phyloP scores from a whole-genome alignment of 176 grass and related monocot species.

The Raddia guianensis region DNA sequence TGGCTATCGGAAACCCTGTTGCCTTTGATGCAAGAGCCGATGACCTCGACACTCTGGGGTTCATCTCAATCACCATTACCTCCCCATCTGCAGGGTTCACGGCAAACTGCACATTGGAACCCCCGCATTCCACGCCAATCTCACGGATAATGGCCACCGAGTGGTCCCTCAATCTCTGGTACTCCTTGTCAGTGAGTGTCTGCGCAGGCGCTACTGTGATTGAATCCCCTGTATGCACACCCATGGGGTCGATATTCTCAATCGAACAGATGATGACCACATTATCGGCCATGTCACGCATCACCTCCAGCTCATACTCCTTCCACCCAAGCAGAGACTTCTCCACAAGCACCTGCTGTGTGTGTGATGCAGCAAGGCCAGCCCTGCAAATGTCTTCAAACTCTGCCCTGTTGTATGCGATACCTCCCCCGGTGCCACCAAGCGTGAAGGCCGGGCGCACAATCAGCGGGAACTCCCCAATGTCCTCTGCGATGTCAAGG shows the following conservation, averaged over 20 bases:
- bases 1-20: constrained; percentile 91
- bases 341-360: constrained; percentile 85
- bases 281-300: constrained; percentile 96
- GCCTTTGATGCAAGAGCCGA: constrained; percentile 92
- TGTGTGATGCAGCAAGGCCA: constrained; percentile 72
- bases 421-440: constrained; percentile 88
- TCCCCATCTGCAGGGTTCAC: constrained; percentile 90
- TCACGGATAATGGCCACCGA: constrained; percentile 88
- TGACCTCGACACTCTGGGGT: constrained; percentile 94
- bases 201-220: constrained; percentile 96
- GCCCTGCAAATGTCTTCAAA: constrained; percentile 89
- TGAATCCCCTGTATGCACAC: constrained; percentile 95
- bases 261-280: constrained; percentile 99
- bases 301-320: constrained; percentile 98
- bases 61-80: constrained; percentile 99
- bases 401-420: constrained; percentile 87
- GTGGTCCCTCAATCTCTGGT: constrained; percentile 87
- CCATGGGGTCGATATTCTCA: constrained; percentile 98
- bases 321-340: constrained; percentile 98
- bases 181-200: constrained; percentile 94
- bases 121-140: constrained; percentile 97
- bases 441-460: constrained; percentile 93
- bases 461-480: constrained; percentile 86
- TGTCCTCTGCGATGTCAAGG: constrained; percentile 63
- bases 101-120: constrained; percentile 94